A percentile compares a stretch with the other conserved stretches of the same genome.
phyloP scores from a whole-genome alignment of 1,284 basidiomycete genomes.

The Moesziomyces sp. region DNA sequence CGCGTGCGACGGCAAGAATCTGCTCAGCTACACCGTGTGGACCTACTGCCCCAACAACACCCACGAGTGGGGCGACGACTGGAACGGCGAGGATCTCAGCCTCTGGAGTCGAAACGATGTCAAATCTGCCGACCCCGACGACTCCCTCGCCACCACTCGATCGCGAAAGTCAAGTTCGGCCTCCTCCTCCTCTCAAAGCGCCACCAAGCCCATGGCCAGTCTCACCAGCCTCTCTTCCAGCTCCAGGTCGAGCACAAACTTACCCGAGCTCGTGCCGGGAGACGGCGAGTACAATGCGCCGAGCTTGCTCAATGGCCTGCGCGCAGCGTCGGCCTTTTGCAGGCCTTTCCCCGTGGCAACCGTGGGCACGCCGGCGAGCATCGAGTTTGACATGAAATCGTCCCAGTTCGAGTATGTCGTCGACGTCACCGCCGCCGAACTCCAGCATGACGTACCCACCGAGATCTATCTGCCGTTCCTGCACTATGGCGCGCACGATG shows the following conservation, averaged over 20 bases:
- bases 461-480: slow-evolving; percentile 88
- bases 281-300: slow-evolving; percentile 29
- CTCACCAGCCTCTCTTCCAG: slow-evolving; percentile 15
- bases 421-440: slow-evolving; percentile 35
- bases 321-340: slow-evolving; percentile 56
- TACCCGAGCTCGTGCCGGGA: slow-evolving; percentile 22
- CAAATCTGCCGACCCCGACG: slow-evolving; percentile 54
- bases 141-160: not conserved
- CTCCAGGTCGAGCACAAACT: slow-evolving; percentile 15
- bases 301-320: slow-evolving; percentile 46
- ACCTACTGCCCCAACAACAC: slow-evolving; percentile 81
- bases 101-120: slow-evolving; percentile 82
- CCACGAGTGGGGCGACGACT: slow-evolving; percentile 92
- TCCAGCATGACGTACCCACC: slow-evolving; percentile 71
- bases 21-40: slow-evolving; percentile 88
- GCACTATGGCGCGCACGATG: slow-evolving; percentile 78
- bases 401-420: slow-evolving; percentile 50
- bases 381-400: slow-evolving; percentile 59
- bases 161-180: not conserved
- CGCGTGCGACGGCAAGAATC: slow-evolving; percentile 84
- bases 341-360: slow-evolving; percentile 55
- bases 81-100: slow-evolving; percentile 96
- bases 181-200: slow-evolving; percentile 10
- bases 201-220: slow-evolving; percentile 13
- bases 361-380: slow-evolving; percentile 50